Conservation (phyloP, 331 rosid genomes). For the Dryas integrifolia region DNA sequence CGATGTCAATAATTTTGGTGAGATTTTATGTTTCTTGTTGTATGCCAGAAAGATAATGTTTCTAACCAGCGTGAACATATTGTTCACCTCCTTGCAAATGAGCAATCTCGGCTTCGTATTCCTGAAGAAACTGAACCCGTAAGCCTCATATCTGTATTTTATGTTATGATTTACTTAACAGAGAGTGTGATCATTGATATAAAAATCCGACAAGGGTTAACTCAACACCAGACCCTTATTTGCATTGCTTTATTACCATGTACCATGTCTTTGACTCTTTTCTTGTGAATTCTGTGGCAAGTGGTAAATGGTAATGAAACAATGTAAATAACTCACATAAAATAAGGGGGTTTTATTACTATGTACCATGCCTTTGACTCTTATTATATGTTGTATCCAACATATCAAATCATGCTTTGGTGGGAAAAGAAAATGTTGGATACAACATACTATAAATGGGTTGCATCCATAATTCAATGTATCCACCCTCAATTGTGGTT, state of each 20-base stretch:
- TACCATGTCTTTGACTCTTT: not conserved
- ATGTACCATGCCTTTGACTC: too few species aligned
- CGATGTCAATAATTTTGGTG: not conserved
- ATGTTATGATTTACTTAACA: not conserved
- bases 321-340: too few species aligned
- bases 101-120: slow-evolving; percentile 76
- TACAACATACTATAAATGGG: too few species aligned
- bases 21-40: slow-evolving; percentile 16
- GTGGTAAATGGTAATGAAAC: not conserved
- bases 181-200: slow-evolving; percentile 8
- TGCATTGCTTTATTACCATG: not conserved
- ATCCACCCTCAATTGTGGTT: too few species aligned
- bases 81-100: slow-evolving; percentile 86
- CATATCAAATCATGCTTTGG: too few species aligned
- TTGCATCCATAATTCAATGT: too few species aligned
- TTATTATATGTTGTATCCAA: too few species aligned
- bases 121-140: slow-evolving; percentile 74
- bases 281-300: not conserved
- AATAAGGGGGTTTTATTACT: too few species aligned
- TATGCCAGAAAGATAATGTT: slow-evolving; percentile 80
- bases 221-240: too few species aligned
- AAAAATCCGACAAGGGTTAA: not conserved
- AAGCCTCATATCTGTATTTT: slow-evolving; percentile 31
- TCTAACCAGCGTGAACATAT: slow-evolving; percentile 88
- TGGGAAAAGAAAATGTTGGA: too few species aligned